Conservation (phyloP, 352 stramenopile species). For the Phytophthora aleatoria region DNA sequence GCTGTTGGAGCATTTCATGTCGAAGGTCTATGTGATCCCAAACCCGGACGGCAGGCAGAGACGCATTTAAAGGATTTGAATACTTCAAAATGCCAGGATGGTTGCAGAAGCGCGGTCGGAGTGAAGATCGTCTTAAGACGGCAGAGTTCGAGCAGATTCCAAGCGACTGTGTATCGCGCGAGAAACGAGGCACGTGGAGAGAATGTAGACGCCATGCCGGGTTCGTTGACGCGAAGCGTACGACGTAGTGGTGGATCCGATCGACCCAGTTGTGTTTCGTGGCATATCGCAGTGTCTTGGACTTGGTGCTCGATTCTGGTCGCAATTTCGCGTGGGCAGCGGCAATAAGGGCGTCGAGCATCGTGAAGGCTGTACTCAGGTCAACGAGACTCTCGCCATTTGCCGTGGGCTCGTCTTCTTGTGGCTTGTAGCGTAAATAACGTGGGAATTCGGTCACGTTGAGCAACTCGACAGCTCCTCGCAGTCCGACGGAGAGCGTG, state of each 20-base stretch:
- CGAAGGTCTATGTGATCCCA: slow-evolving; percentile 40
- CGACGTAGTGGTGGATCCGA: slow-evolving; percentile 40
- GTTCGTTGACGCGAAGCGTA: slow-evolving; percentile 8
- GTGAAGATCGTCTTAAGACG: slow-evolving; percentile 3
- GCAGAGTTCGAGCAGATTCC: slow-evolving; percentile 14
- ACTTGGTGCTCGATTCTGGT: not conserved
- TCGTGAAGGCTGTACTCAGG: slow-evolving; percentile 33
- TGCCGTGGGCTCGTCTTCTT: not conserved
- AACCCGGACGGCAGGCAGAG: slow-evolving; percentile 20
- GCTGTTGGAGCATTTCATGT: slow-evolving; percentile 11
- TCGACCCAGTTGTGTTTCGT: slow-evolving; percentile 49
- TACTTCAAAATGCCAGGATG: slow-evolving; percentile 26
- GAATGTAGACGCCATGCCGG: slow-evolving; percentile 1
- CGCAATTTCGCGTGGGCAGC: not conserved
- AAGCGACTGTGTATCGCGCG: not conserved
- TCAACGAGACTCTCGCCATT: slow-evolving; percentile 24
- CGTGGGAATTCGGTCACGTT: slow-evolving; percentile 32
- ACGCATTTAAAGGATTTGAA: slow-evolving; percentile 14
- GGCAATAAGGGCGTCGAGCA: slow-evolving; percentile 43
- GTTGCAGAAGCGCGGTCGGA: slow-evolving; percentile 31
- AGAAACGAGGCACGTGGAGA: not conserved
- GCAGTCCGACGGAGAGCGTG: slow-evolving; percentile 36
- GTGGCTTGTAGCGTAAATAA: slow-evolving; percentile 36
- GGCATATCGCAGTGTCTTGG: slow-evolving; percentile 16
- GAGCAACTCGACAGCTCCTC: slow-evolving; percentile 31